Conservation (phyloP, 768 basidiomycete genomes). For the Boletus sp. region DNA sequence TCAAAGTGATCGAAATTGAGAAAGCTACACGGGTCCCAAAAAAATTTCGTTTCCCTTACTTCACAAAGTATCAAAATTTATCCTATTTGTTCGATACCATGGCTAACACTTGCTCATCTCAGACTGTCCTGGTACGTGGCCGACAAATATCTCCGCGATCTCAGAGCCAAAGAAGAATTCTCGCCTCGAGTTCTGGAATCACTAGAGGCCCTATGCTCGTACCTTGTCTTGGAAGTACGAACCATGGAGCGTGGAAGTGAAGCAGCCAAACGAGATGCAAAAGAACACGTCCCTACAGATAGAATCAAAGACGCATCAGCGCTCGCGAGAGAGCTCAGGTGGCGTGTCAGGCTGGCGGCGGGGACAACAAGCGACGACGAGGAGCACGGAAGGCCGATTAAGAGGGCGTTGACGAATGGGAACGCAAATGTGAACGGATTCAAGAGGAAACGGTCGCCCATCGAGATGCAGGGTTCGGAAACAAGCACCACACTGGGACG, state of each 20-base stretch:
- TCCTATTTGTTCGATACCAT: conserved; percentile 9
- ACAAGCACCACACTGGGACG: conserved; percentile 17
- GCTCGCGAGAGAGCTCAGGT: conserved; percentile 79
- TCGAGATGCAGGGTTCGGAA: conserved; percentile 12
- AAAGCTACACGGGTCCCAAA: conserved; percentile 90
- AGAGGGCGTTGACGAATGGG: conserved; percentile 27
- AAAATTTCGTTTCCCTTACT: conserved; percentile 85
- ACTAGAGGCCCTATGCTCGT: conserved; percentile 67
- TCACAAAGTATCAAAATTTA: conserved; percentile 55
- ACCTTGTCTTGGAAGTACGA: conserved; percentile 76
- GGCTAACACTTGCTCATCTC: conserved; percentile 5
- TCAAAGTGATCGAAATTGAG: conserved; percentile 88
- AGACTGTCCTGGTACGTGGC: conserved; percentile 92
- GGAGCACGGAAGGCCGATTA: conserved; percentile 29
- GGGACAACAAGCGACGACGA: conserved; percentile 73
- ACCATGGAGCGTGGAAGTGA: conserved; percentile 71
- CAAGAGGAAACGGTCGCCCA: conserved; percentile 42
- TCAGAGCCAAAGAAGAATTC: conserved; percentile 57
- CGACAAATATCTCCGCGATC: conserved; percentile 72
- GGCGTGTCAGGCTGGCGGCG: conserved; percentile 67
- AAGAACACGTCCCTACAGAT: conserved; percentile 79
- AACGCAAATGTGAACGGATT: conserved; percentile 23
- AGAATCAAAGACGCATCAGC: conserved; percentile 80
- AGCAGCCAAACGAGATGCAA: conserved; percentile 69
- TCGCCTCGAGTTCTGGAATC: conserved; percentile 65